Base-by-base conservation (phyloP, 2,329 filamentous ascomycete species). In the Aspergillus transmontanensis region DNA sequence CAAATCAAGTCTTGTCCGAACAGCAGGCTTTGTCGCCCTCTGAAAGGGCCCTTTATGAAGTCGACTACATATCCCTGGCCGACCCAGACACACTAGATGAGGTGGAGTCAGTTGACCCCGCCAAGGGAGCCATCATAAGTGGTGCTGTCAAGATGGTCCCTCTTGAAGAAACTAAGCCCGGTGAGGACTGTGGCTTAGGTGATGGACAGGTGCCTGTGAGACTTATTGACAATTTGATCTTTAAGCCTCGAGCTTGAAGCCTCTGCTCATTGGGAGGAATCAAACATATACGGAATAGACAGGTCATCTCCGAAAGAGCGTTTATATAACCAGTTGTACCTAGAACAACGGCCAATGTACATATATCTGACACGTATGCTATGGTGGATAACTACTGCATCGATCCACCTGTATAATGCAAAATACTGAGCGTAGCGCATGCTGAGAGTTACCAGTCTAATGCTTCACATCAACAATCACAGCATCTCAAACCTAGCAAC, bases 11-110 rank as follows among this genome's bases (percentile, higher is more conserved):
- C 16, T 77, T 88, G 39, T 78, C 83, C 19, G 85, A 86, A 73
- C 93, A 97, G 77, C 81, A 84, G 65, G 81, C 80, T 12, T 75
- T 94, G 61, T 73, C 80, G 1, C 85, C 88, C 0, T 78, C 80
- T 36, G 80, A 90, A 73, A 84, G 93, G 56, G 91, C 89, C 3
- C 80, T 82, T 57, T 95, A 93, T 65, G 91, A 96, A 74, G 85
- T 97, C 10, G 94, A 98, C 76, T 99, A 99, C 76, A 87, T 99
- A 61, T 96, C 93, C 19, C 84, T 99, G 30, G 91, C 94, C 0
- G 93, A 98, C 71, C 91, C 93, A 1, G 88, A 92, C 10, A 90
- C 89, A 0, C 87, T 99, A 81, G 86, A 91, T 64, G 94, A 98
- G 79, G 72, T 97, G 1, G 84, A 90, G 0, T 75, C 80, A 14